A percentile compares a stretch with the other conserved stretches of the same genome.
phyloP scores from a whole-genome alignment of 2,329 filamentous ascomycete genomes.

The Leptographium lundbergii region DNA sequence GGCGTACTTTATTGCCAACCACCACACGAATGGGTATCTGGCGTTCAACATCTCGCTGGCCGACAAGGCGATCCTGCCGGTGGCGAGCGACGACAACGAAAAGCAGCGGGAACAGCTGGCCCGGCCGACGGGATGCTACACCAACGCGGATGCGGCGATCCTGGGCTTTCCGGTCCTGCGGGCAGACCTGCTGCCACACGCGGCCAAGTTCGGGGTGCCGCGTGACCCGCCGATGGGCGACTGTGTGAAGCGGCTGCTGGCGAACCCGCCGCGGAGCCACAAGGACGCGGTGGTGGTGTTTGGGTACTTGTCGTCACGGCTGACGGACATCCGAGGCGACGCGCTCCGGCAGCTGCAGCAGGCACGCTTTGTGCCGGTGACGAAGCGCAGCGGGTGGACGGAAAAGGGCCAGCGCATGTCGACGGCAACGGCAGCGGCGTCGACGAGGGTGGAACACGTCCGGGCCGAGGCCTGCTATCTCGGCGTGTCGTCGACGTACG shows the following conservation, averaged over 20 bases:
- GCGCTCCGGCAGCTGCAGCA: constrained; percentile 48
- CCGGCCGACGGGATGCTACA: constrained; percentile 66
- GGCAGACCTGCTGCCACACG: constrained; percentile 65
- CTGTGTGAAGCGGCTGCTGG: constrained; percentile 62
- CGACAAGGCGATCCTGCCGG: constrained; percentile 49
- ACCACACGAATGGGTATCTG: constrained; percentile 65
- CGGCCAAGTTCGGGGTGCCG: constrained; percentile 74
- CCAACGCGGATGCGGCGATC: constrained; percentile 61
- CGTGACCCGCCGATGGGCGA: constrained; percentile 65
- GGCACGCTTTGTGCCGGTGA: constrained; percentile 60
- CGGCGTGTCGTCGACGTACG: constrained; percentile 57
- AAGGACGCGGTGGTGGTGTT: constrained; percentile 61
- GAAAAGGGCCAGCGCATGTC: neutral
- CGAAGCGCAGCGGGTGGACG: neutral
- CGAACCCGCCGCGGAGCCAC: constrained; percentile 55
- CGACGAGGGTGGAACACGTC: constrained; percentile 34
- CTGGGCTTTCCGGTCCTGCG: constrained; percentile 72
- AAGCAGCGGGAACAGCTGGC: constrained; percentile 49
- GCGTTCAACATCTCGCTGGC: constrained; percentile 45
- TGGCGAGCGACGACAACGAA: neutral
- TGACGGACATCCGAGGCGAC: constrained; percentile 57
- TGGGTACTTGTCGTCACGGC: constrained; percentile 67
- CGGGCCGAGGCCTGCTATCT: constrained; percentile 69
- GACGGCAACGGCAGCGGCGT: neutral
- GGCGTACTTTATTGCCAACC: constrained; percentile 71